Evolutionary conservation across 2,329 filamentous ascomycete species (phyloP).

Genomic region (Fusarium mangiferae): DNA sequence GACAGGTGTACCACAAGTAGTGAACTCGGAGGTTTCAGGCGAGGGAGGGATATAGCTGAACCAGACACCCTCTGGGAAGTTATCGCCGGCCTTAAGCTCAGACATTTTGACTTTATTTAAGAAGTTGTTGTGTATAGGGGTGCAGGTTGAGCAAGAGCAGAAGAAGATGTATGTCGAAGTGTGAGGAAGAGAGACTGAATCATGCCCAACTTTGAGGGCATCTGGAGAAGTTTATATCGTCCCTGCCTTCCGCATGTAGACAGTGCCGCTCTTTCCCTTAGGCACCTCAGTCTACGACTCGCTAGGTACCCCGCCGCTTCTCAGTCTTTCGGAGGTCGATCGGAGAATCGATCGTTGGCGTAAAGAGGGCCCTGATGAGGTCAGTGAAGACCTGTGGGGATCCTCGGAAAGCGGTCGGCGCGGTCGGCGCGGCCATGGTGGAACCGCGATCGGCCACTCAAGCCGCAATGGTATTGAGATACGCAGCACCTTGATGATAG

Average conservation of each 20-base stretch:
- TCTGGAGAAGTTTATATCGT: constrained; percentile 29
- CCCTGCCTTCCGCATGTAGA: constrained; percentile 9
- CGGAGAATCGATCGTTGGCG: constrained; percentile 21
- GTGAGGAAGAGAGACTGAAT: not conserved
- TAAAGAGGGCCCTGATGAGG: constrained; percentile 40
- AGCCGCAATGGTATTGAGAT: constrained; percentile 13
- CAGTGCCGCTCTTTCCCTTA: constrained; percentile 13
- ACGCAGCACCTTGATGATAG: constrained; percentile 41
- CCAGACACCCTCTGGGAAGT: constrained; percentile 81
- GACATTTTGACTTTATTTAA: constrained; percentile 54
- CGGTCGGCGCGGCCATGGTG: constrained; percentile 33
- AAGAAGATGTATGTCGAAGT: constrained; percentile 2
- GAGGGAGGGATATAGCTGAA: constrained; percentile 88
- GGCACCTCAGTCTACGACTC: not conserved
- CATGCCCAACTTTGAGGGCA: constrained; percentile 4
- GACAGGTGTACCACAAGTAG: constrained; percentile 80
- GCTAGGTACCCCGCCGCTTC: constrained; percentile 5
- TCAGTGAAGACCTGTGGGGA: constrained; percentile 41
- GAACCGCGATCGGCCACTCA: constrained; percentile 31
- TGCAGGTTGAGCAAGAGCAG: not conserved
- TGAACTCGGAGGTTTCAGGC: constrained; percentile 74
- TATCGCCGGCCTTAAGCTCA: constrained; percentile 81
- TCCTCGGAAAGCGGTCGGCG: constrained; percentile 32
- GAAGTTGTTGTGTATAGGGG: not conserved
- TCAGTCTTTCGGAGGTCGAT: constrained; percentile 35